Evolutionary conservation across 345 rosid genomes (phyloP).

Genomic region (Hibiscus syriacus): DNA sequence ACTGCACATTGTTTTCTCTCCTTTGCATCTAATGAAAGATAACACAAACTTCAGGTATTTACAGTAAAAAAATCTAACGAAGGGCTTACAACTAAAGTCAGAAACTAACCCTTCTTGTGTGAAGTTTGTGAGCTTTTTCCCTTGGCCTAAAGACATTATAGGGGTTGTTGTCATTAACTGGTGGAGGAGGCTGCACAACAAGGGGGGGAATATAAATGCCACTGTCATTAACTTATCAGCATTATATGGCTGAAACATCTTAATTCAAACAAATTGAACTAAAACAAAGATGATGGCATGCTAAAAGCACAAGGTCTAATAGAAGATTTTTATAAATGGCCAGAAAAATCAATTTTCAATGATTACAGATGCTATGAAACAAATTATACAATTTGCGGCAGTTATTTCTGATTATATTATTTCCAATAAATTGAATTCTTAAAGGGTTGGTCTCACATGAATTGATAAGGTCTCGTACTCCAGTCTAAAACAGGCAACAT

Average conservation of each 20-base stretch:
- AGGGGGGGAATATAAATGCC: slow-evolving; percentile 8
- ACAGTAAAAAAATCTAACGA: background rate
- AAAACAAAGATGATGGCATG: background rate
- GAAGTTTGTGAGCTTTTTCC: slow-evolving; percentile 95
- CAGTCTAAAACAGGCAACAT: background rate
- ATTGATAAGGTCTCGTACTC: background rate
- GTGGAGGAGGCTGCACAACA: slow-evolving; percentile 85
- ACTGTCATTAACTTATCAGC: background rate
- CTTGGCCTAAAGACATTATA: slow-evolving; percentile 97
- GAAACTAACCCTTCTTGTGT: slow-evolving; percentile 77
- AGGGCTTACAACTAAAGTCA: background rate
- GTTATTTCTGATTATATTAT: background rate
- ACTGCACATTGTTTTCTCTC: slow-evolving; percentile 97
- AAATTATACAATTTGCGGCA: background rate
- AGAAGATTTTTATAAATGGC: background rate
- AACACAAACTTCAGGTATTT: slow-evolving; percentile 7
- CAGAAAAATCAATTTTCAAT: background rate
- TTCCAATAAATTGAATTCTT: background rate
- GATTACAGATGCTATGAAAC: background rate
- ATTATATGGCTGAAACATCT: background rate
- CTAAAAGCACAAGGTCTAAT: background rate
- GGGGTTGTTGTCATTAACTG: slow-evolving; percentile 94
- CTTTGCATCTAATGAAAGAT: slow-evolving; percentile 78
- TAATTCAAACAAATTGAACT: background rate
- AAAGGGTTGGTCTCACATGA: background rate